Conservation (phyloP, 495 filamentous ascomycete species). For the Neurospora sp. region DNA sequence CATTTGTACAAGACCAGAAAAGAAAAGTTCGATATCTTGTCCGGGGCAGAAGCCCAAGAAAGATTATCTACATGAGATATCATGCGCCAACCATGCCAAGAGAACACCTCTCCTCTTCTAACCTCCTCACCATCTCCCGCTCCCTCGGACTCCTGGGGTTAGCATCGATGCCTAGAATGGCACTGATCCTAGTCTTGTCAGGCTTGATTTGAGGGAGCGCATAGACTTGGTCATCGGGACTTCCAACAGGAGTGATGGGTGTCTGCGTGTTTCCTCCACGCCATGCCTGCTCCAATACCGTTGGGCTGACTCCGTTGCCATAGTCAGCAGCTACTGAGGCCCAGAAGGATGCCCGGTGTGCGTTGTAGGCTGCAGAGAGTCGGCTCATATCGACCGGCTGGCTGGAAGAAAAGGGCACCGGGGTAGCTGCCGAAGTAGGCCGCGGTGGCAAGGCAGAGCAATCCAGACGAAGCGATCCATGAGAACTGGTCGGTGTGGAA, state of each 20-base stretch:
- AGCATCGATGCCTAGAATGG: conserved; percentile 44
- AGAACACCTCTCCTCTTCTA: conserved; percentile 34
- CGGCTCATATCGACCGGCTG: conserved; percentile 54
- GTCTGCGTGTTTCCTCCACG: conserved; percentile 34
- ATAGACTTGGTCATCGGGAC: conserved; percentile 34
- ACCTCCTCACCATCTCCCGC: conserved; percentile 40
- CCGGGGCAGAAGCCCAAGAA: too few species aligned
- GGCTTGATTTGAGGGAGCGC: conserved; percentile 18
- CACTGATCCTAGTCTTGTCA: conserved; percentile 43
- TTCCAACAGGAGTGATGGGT: conserved; percentile 36
- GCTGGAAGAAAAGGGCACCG: conserved; percentile 11
- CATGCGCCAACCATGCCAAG: conserved; percentile 17
- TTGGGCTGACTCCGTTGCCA: conserved; percentile 50
- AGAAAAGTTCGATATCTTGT: not conserved
- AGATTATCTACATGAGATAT: not conserved
- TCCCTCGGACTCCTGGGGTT: conserved; percentile 44
- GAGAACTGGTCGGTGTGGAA: conserved; percentile 16
- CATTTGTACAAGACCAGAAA: not conserved
- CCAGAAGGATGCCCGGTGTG: conserved; percentile 65
- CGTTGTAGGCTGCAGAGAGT: conserved; percentile 57
- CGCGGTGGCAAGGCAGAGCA: conserved; percentile 33
- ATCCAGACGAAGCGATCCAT: conserved; percentile 39
- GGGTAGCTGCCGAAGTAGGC: conserved; percentile 20
- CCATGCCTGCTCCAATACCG: conserved; percentile 61
- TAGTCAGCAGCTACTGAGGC: conserved; percentile 59